Base-by-base conservation (phyloP, 176 grass and related monocot genomes). In the Metroxylon sagu region DNA sequence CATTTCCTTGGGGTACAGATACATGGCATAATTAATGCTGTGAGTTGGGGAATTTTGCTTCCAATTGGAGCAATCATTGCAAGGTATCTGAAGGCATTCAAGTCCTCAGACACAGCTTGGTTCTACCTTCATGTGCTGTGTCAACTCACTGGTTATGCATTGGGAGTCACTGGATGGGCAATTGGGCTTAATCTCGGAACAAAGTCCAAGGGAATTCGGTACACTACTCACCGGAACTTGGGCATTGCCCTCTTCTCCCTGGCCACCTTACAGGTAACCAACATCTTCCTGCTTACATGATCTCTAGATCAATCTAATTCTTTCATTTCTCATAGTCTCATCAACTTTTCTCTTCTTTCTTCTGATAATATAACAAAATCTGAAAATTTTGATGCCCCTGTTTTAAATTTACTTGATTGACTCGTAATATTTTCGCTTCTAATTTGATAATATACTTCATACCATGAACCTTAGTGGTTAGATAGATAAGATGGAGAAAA, bases 141-240 rank as follows among this genome's bases (percentile, higher is more conserved):
- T 67, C 89, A 95, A 67, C 49, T 83, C 49, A 53, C 80, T 0
- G 89, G 85, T 0, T 95, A 95, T 4, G 79, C n/a, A 2, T 56
- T 95, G 15, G 89, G 89, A 18, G 89, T 88, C 1, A 83, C 89
- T n/a, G 89, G 89, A 50, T 95, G 89, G 89, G 89, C 75, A 3
- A 83, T 81, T 2, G 89, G 89, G 0, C 80, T 95, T 56, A 83
- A 88, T 21, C 85, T 95, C 0, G 89, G 89, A 10, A 95, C 77
- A 18, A 3, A 85, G 58, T 95, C 89, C 71, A 85, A 95, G 73
- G 89, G 89, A 16, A 74, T 95, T 66, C 82, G 78, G 25, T 88
- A 88, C 18, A 69, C 79, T 3, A 62, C 67, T 23, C 89, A 95
- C 43, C 71, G 89, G 62, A 86, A 72, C 76, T 82, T 95, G 3